Percentiles rank a stretch among this genome's conserved stretches.
Evolutionary conservation across 257 asterid genomes (phyloP).

Genomic region (Scutellaria minor): DNA sequence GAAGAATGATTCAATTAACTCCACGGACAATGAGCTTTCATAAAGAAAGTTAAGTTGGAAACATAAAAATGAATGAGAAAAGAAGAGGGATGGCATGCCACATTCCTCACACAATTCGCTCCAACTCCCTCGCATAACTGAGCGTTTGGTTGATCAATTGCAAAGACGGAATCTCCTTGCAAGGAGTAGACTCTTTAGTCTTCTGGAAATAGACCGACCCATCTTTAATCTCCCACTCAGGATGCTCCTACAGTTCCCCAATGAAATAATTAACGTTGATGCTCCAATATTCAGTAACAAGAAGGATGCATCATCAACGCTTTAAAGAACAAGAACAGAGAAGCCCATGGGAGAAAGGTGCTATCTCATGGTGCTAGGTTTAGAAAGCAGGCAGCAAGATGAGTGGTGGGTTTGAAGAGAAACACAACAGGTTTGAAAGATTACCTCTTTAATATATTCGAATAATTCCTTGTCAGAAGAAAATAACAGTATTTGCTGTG

Average conservation of each 20-base stretch:
- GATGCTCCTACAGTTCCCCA: constrained; percentile 73
- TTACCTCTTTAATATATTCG: constrained; percentile 66
- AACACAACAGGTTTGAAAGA: neutral
- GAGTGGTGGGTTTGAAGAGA: neutral
- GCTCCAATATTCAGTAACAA: neutral
- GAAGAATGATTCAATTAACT: neutral
- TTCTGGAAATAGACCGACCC: constrained; percentile 68
- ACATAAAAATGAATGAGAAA: constrained; percentile 5
- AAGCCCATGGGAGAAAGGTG: neutral
- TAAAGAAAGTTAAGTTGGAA: constrained; percentile 4
- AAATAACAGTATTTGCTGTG: constrained; percentile 66
- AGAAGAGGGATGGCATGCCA: neutral
- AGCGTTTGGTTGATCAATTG: constrained; percentile 95
- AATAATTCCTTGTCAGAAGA: constrained; percentile 73
- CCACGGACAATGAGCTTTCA: neutral
- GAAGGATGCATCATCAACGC: neutral
- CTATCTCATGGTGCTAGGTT: neutral
- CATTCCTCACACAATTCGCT: constrained; percentile 51
- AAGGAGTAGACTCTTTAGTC: constrained; percentile 75
- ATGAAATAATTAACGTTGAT: neutral
- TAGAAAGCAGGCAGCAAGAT: neutral
- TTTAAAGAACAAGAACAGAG: neutral
- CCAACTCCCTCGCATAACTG: constrained; percentile 89
- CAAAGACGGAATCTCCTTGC: constrained; percentile 95
- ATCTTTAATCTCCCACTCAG: constrained; percentile 83